These are phyloP conservation scores for Neoboletus magnificus DNA, from an alignment of 768 basidiomycete genomes.

Conservation along the genomic window DNA sequence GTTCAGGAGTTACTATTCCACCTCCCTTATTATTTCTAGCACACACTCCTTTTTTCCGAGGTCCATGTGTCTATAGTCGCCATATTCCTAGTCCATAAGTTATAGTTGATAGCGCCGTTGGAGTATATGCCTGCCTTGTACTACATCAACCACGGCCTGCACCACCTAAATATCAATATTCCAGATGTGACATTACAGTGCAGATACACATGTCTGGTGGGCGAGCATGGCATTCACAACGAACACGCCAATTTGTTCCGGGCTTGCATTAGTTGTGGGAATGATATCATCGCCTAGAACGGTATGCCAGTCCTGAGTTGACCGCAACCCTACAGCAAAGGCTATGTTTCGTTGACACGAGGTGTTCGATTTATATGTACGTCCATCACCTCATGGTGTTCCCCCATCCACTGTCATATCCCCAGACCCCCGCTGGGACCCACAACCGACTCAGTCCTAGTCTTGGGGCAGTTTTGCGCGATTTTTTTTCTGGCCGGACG, in stretches of 20 bases:
- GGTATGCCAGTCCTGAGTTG: too few relatives aligned
- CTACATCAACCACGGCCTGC: slow-evolving; percentile 9
- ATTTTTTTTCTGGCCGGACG: neutral
- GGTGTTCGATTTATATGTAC: slow-evolving; percentile 8
- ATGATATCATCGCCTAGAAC: slow-evolving; percentile 6
- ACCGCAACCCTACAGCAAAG: neutral
- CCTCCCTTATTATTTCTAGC: neutral
- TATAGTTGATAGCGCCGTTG: slow-evolving; percentile 16
- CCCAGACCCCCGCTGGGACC: slow-evolving; percentile 3
- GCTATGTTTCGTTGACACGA: slow-evolving; percentile 14
- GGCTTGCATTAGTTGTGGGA: neutral
- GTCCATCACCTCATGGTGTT: neutral
- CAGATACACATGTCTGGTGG: neutral
- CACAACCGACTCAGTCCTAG: neutral
- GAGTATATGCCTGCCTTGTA: slow-evolving; percentile 16
- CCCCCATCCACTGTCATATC: neutral
- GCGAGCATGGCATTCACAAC: neutral
- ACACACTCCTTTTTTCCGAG: slow-evolving; percentile 3
- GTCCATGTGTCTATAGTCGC: slow-evolving; percentile 1
- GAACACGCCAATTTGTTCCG: neutral
- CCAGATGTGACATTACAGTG: neutral
- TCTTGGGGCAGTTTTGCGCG: neutral
- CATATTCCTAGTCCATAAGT: slow-evolving; percentile 18
- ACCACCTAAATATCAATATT: slow-evolving; percentile 1
- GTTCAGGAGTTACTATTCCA: neutral